Percentiles rank a stretch among this genome's conserved stretches.
Evolutionary conservation across 2,329 filamentous ascomycete genomes (phyloP).

Genomic region (Tolypocladium tundrense): DNA sequence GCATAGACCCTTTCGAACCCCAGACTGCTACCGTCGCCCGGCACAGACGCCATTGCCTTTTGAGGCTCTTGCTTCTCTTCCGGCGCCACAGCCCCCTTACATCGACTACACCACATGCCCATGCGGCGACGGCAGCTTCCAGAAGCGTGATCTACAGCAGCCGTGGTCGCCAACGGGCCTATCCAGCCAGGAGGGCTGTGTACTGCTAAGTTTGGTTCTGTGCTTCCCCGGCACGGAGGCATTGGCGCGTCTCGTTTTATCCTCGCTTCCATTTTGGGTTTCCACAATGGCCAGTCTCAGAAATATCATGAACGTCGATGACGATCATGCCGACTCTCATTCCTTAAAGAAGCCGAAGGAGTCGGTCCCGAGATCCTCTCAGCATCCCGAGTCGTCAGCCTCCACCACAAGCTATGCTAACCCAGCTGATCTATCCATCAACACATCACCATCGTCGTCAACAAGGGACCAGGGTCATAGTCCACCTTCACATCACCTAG

Average conservation of each 20-base stretch:
- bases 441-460: slow-evolving; percentile 19
- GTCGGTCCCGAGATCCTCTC: slow-evolving; percentile 23
- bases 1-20: slow-evolving; percentile 1
- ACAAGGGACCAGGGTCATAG: slow-evolving; percentile 24
- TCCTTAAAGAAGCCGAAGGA: slow-evolving; percentile 35
- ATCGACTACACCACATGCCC: slow-evolving; percentile 5
- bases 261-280: slow-evolving; percentile 28
- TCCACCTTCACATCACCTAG: slow-evolving; percentile 18
- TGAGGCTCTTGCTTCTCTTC: slow-evolving; percentile 2
- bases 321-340: slow-evolving; percentile 32
- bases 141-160: slow-evolving; percentile 20
- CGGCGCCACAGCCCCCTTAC: slow-evolving; percentile 11
- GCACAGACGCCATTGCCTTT: slow-evolving; percentile 1
- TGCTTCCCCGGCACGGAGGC: slow-evolving; percentile 11
- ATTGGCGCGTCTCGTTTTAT: slow-evolving; percentile 21
- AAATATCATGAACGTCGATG: slow-evolving; percentile 47
- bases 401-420: slow-evolving; percentile 29
- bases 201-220: slow-evolving; percentile 32
- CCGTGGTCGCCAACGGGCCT: slow-evolving; percentile 11
- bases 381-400: slow-evolving; percentile 21
- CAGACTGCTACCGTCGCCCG: slow-evolving; percentile 1
- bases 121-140: slow-evolving; percentile 18
- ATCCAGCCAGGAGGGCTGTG: slow-evolving; percentile 32
- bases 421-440: slow-evolving; percentile 18
- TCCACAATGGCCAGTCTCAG: slow-evolving; percentile 43